These are phyloP conservation scores for Volvox reticuliferus DNA, from an alignment of 139 green algal genomes.

Conservation along the genomic window DNA sequence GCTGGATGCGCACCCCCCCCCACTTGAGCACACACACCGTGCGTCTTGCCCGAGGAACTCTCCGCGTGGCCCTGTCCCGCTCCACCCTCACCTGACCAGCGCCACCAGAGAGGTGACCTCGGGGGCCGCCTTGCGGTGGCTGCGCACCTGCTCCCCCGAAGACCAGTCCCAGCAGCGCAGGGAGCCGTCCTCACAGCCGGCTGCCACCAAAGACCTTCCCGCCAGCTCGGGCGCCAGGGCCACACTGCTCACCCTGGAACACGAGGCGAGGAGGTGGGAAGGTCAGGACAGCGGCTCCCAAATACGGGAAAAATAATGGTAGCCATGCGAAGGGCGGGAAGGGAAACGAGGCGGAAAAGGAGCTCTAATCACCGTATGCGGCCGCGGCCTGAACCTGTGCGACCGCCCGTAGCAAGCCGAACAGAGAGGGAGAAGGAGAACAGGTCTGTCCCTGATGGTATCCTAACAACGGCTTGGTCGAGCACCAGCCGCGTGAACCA, in stretches of 20 bases:
- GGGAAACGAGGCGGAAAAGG: too few relatives aligned
- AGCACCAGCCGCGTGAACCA: too few relatives aligned
- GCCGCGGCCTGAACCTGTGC: too few relatives aligned
- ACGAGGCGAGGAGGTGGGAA: neutral
- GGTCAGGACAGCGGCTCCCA: neutral
- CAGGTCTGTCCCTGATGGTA: too few relatives aligned
- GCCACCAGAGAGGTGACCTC: conserved; percentile 53
- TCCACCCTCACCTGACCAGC: conserved; percentile 32
- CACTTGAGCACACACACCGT: too few relatives aligned
- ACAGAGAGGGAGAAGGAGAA: too few relatives aligned
- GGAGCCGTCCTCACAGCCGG: conserved; percentile 54
- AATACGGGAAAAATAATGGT: neutral
- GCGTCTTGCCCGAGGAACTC: neutral
- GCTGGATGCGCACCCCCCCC: too few relatives aligned
- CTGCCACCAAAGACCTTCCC: conserved; percentile 28
- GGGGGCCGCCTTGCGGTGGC: conserved; percentile 50
- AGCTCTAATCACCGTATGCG: too few relatives aligned
- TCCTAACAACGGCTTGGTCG: too few relatives aligned
- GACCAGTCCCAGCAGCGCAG: conserved; percentile 48
- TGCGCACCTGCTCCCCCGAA: conserved; percentile 27
- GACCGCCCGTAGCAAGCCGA: too few relatives aligned
- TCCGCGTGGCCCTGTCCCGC: neutral
- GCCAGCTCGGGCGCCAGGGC: neutral
- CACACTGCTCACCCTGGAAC: conserved; percentile 41
- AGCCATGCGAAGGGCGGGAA: too few relatives aligned